phyloP scores from a whole-genome alignment of 140 eudicot species.

The Ambrosia hybrid region DNA sequence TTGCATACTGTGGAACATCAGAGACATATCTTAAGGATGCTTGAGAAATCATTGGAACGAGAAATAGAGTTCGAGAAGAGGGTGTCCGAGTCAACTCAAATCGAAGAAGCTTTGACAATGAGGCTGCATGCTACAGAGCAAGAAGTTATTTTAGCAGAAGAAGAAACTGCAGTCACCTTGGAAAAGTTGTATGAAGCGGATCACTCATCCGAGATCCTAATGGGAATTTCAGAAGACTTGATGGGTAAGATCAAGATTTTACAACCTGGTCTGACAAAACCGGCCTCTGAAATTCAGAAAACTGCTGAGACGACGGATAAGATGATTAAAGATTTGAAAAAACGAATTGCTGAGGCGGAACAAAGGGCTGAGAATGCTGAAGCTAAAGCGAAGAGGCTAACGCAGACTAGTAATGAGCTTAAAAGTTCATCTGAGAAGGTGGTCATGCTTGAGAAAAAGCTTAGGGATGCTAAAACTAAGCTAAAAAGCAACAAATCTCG shows the following conservation, averaged over 20 bases:
- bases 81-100: conserved; percentile 53
- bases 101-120: conserved; percentile 60
- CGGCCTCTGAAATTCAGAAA: conserved; percentile 21
- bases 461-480: conserved; percentile 58
- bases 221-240: conserved; percentile 58
- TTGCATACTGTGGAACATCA: conserved; percentile 81
- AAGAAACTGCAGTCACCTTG: conserved; percentile 49
- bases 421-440: conserved; percentile 38
- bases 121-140: conserved; percentile 54
- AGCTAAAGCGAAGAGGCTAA: conserved; percentile 46
- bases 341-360: conserved; percentile 38
- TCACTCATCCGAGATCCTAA: conserved; percentile 58
- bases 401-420: conserved; percentile 41
- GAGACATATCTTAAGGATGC: conserved; percentile 71
- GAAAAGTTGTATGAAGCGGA: conserved; percentile 75
- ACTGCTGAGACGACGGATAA: conserved; percentile 19
- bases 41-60: conserved; percentile 78
- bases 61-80: conserved; percentile 80
- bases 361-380: conserved; percentile 61
- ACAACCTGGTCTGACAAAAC: conserved; percentile 42
- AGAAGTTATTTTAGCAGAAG: conserved; percentile 57
- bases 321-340: conserved; percentile 27
- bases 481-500: conserved; percentile 31
- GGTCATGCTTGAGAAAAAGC: conserved; percentile 57
- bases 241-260: conserved; percentile 41